Conservation (phyloP, 768 basidiomycete genomes). For the Phanerochaete carnosa region DNA sequence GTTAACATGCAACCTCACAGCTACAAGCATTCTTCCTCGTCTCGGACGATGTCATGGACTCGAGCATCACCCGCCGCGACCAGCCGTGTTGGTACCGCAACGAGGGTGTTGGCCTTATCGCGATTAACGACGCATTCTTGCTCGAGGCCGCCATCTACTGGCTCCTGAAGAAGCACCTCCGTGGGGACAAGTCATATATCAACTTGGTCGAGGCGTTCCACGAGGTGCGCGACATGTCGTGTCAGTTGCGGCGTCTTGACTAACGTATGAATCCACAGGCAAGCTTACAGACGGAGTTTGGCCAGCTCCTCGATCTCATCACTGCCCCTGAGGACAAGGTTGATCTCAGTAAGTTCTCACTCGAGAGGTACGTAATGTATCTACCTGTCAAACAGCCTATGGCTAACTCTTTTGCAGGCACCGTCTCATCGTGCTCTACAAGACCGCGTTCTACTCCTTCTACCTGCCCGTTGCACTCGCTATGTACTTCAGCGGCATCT, state of each 20-base stretch:
- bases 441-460: slow-evolving; percentile 97
- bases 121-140: slow-evolving; percentile 97
- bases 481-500: slow-evolving; percentile 72
- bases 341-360: slow-evolving; percentile 84
- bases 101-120: slow-evolving; percentile 71
- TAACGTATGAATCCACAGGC: slow-evolving; percentile 28
- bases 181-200: slow-evolving; percentile 75
- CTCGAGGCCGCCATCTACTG: slow-evolving; percentile 92
- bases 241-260: neutral
- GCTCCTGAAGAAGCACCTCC: slow-evolving; percentile 86
- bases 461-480: slow-evolving; percentile 97
- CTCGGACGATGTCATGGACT: slow-evolving; percentile 97
- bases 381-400: neutral
- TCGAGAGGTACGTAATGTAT: slow-evolving; percentile 60
- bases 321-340: slow-evolving; percentile 91
- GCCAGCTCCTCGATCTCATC: slow-evolving; percentile 93
- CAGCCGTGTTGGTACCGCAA: slow-evolving; percentile 94
- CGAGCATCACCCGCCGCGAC: slow-evolving; percentile 86
- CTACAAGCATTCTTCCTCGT: slow-evolving; percentile 98
- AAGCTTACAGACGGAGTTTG: slow-evolving; percentile 91
- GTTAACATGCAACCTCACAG: slow-evolving; percentile 38
- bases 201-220: slow-evolving; percentile 91
- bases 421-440: slow-evolving; percentile 91
- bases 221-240: slow-evolving; percentile 45
- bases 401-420: slow-evolving; percentile 48